Conservation (phyloP, 2,329 filamentous ascomycete species). For the Achaetomium macrosporum region DNA sequence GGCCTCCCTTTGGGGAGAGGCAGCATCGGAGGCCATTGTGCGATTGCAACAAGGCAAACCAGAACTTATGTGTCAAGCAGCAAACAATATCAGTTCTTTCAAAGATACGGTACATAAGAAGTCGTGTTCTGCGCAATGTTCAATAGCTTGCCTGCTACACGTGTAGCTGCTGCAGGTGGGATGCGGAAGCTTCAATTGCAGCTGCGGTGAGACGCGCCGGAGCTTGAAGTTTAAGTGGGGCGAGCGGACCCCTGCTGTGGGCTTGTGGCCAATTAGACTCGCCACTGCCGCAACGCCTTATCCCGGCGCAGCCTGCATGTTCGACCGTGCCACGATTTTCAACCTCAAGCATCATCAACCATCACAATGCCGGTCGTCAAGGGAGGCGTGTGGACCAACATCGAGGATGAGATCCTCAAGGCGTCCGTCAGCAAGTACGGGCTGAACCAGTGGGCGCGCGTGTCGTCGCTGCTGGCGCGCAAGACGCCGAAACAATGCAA, state of each 20-base stretch:
- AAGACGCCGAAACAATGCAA: conserved; percentile 99
- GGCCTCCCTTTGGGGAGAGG: conserved; percentile 23
- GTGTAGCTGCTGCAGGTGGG: too few species aligned
- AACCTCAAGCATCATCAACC: neutral
- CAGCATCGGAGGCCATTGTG: conserved; percentile 23
- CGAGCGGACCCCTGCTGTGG: too few species aligned
- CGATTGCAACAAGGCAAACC: neutral
- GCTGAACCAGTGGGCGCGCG: conserved; percentile 95
- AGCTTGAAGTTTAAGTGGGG: conserved; percentile 1
- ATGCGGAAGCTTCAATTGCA: too few species aligned
- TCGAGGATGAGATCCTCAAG: conserved; percentile 94
- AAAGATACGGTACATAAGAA: neutral
- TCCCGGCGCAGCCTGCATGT: neutral
- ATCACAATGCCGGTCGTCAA: conserved; percentile 63
- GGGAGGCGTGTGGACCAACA: conserved; percentile 70
- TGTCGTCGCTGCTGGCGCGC: conserved; percentile 90
- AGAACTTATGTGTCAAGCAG: neutral
- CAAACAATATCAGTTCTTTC: neutral
- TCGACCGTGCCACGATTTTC: conserved; percentile 8
- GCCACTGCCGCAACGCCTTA: conserved; percentile 6
- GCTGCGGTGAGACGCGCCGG: conserved; percentile 4
- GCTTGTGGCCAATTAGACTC: neutral
- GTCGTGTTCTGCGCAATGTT: neutral
- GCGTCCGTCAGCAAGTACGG: conserved; percentile 92
- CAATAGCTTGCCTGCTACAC: too few species aligned